Conservation (phyloP, 805 yeast genomes). For the Scheffersomyces stipitis region DNA sequence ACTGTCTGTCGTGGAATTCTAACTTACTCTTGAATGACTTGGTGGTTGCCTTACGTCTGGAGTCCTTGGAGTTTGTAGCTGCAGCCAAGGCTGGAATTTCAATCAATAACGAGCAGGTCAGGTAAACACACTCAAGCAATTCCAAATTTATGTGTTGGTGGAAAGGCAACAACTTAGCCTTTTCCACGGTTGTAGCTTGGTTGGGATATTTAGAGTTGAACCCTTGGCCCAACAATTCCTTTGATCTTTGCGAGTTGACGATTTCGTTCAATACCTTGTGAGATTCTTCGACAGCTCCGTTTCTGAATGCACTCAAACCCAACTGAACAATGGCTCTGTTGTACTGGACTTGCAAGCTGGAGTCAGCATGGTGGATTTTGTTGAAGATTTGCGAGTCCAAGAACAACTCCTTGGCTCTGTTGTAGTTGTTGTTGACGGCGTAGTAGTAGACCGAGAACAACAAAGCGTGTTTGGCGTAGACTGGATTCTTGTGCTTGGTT, state of each 20-base stretch:
- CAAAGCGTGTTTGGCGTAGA: slow-evolving; percentile 79
- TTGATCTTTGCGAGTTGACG: slow-evolving; percentile 79
- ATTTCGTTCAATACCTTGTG: slow-evolving; percentile 87
- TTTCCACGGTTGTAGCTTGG: slow-evolving; percentile 57
- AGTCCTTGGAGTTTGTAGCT: slow-evolving; percentile 58
- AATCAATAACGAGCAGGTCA: slow-evolving; percentile 83
- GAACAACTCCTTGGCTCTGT: slow-evolving; percentile 84
- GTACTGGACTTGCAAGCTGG: slow-evolving; percentile 84
- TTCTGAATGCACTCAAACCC: slow-evolving; percentile 93
- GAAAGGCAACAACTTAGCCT: slow-evolving; percentile 87
- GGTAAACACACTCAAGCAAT: slow-evolving; percentile 88
- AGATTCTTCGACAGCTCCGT: slow-evolving; percentile 80
- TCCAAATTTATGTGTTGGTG: slow-evolving; percentile 98
- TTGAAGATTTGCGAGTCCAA: slow-evolving; percentile 83
- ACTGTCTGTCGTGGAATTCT: slow-evolving; percentile 91
- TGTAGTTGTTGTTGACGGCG: slow-evolving; percentile 83
- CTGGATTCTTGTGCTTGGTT: slow-evolving; percentile 62
- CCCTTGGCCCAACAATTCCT: slow-evolving; percentile 94
- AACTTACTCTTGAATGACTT: slow-evolving; percentile 89
- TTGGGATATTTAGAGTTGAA: slow-evolving; percentile 64
- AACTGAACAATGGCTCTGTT: slow-evolving; percentile 94
- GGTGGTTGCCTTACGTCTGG: slow-evolving; percentile 54
- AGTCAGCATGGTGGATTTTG: slow-evolving; percentile 79
- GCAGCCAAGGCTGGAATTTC: slow-evolving; percentile 87
- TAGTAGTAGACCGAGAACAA: slow-evolving; percentile 85